A percentile compares a stretch with the other conserved stretches of the same genome.
These are phyloP conservation scores for Funneliformis mosseae DNA, from an alignment of 192 early-diverging fungal genomes.

Conservation along the genomic window DNA sequence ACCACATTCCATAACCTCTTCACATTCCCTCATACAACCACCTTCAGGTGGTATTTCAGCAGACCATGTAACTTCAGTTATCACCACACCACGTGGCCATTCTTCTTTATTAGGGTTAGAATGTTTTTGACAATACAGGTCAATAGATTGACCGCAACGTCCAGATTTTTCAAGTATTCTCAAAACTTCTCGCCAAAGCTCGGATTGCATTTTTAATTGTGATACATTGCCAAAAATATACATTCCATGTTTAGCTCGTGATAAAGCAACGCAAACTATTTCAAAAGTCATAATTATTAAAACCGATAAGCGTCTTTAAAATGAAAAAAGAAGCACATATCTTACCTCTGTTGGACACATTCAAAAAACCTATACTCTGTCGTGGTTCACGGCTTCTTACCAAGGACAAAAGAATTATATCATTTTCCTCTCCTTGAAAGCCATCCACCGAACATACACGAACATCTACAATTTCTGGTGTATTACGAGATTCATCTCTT, in stretches of 20 bases:
- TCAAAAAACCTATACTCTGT: slow-evolving; percentile 84
- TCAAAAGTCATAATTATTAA: background rate
- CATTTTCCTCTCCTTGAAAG: slow-evolving; percentile 98
- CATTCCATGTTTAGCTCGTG: slow-evolving; percentile 61
- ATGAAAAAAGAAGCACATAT: background rate
- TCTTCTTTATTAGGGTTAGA: background rate
- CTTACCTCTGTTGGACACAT: slow-evolving; percentile 52
- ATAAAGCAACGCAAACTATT: slow-evolving; percentile 55
- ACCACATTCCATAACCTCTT: slow-evolving; percentile 2
- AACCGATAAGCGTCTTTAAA: background rate
- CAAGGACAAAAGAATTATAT: slow-evolving; percentile 93
- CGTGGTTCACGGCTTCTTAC: slow-evolving; percentile 90
- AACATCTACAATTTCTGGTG: slow-evolving; percentile 60
- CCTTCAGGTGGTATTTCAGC: slow-evolving; percentile 9
- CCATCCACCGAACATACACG: slow-evolving; percentile 94
- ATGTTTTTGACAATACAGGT: slow-evolving; percentile 24
- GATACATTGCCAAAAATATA: slow-evolving; percentile 59
- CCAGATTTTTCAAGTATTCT: background rate
- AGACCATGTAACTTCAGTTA: background rate
- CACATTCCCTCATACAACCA: slow-evolving; percentile 19
- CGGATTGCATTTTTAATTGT: slow-evolving; percentile 46
- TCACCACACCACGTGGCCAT: background rate
- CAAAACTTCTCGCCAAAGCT: slow-evolving; percentile 42
- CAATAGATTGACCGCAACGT: background rate
- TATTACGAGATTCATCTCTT: slow-evolving; percentile 19